phyloP scores from a whole-genome alignment of 2,329 filamentous ascomycete genomes.

The Lachnellula occidentalis region DNA sequence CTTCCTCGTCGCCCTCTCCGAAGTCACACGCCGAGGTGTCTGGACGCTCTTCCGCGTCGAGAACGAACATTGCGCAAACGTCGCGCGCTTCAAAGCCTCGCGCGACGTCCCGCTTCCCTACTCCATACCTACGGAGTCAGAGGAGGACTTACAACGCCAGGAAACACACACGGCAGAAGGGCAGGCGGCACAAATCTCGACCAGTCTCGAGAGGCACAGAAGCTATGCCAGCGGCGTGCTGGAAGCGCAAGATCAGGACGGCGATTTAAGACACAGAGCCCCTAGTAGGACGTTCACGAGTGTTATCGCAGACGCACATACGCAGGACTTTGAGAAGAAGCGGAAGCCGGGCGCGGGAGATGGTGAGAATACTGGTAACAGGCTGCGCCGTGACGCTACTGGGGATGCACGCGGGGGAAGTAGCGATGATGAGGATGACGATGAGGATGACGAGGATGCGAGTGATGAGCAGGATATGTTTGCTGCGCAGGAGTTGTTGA shows the following conservation, averaged over 20 bases:
- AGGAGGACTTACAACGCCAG: slow-evolving; percentile 12
- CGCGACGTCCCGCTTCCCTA: slow-evolving; percentile 86
- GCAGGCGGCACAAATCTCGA: slow-evolving; percentile 13
- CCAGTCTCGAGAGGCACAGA: slow-evolving; percentile 15
- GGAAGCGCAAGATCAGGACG: slow-evolving; percentile 16
- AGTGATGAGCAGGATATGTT: slow-evolving; percentile 21
- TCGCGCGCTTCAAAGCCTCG: slow-evolving; percentile 82
- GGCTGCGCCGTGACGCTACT: slow-evolving; percentile 9
- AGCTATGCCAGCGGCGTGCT: slow-evolving; percentile 18
- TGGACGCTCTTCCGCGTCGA: slow-evolving; percentile 94
- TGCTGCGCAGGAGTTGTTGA: slow-evolving; percentile 19
- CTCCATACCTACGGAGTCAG: slow-evolving; percentile 17
- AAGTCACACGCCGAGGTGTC: slow-evolving; percentile 78
- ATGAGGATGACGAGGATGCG: slow-evolving; percentile 22
- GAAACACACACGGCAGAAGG: neutral
- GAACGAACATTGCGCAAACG: slow-evolving; percentile 94
- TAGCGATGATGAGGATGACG: slow-evolving; percentile 19
- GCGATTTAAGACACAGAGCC: slow-evolving; percentile 4
- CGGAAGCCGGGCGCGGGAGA: slow-evolving; percentile 35
- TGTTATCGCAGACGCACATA: slow-evolving; percentile 79
- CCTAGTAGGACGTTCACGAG: slow-evolving; percentile 42
- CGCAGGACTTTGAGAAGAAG: slow-evolving; percentile 86
- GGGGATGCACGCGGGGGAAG: slow-evolving; percentile 1
- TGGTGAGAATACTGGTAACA: slow-evolving; percentile 6
- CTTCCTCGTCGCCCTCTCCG: slow-evolving; percentile 71